Conservation (phyloP, 768 basidiomycete genomes). For the Pholiota microspora region DNA sequence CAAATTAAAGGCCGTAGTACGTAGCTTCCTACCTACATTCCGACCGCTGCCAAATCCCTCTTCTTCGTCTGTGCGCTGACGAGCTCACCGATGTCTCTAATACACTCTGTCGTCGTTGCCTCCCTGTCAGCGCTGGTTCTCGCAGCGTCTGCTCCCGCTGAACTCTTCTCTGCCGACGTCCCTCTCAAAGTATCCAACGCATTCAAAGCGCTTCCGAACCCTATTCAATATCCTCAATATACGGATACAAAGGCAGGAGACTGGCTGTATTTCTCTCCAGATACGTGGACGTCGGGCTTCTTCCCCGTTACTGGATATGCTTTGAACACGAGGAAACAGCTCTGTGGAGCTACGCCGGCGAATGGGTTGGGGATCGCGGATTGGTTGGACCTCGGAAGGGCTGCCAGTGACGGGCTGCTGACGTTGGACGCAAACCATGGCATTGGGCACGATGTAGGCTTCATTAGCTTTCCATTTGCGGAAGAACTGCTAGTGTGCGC, state of each 20-base stretch:
- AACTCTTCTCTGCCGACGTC: slow-evolving; percentile 61
- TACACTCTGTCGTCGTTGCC: not conserved
- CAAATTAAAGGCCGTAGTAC: not conserved
- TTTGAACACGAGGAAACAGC: slow-evolving; percentile 46
- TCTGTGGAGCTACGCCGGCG: slow-evolving; percentile 41
- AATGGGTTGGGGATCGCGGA: slow-evolving; percentile 42
- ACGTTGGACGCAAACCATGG: slow-evolving; percentile 45
- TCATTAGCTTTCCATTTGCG: slow-evolving; percentile 67
- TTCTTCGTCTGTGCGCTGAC: no score
- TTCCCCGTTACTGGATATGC: slow-evolving; percentile 62
- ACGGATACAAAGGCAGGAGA: slow-evolving; percentile 44
- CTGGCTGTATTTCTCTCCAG: slow-evolving; percentile 53
- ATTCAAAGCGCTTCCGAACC: slow-evolving; percentile 40
- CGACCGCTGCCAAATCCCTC: no score
- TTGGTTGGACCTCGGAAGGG: slow-evolving; percentile 55
- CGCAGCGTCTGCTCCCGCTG: slow-evolving; percentile 28
- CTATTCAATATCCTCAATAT: slow-evolving; percentile 57
- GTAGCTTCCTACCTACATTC: no score
- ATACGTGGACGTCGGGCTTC: slow-evolving; percentile 71
- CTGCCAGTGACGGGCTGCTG: slow-evolving; percentile 49
- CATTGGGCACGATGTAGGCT: slow-evolving; percentile 70
- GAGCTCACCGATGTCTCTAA: not conserved
- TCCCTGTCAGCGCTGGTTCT: not conserved
- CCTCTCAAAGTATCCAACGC: slow-evolving; percentile 59
- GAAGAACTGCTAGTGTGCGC: slow-evolving; percentile 60